Evolutionary conservation across 2,329 filamentous ascomycete species (phyloP).

Genomic region (Ambrosiella cleistominuta): DNA sequence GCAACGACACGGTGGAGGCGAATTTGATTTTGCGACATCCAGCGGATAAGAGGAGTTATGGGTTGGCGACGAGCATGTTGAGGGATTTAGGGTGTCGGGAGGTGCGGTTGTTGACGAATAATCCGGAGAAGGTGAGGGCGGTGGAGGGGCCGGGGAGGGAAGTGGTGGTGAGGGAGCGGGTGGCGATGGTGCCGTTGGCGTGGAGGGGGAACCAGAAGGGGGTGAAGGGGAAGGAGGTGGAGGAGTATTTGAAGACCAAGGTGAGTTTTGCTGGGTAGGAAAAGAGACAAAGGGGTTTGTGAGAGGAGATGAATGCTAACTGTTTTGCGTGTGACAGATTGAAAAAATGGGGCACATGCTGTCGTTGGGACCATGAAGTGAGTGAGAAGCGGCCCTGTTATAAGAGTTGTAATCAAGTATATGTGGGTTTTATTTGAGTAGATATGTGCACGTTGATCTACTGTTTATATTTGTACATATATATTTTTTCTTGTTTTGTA

Average conservation of each 20-base stretch:
- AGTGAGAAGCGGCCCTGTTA: not conserved
- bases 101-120: constrained; percentile 79
- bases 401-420: not conserved
- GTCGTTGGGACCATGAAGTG: constrained; percentile 26
- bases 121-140: constrained; percentile 88
- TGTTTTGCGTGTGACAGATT: constrained; percentile 35
- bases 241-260: constrained; percentile 90
- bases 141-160: constrained; percentile 85
- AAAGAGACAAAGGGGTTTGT: not conserved
- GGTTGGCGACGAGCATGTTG: constrained; percentile 89
- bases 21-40: constrained; percentile 83
- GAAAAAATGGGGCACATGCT: constrained; percentile 78
- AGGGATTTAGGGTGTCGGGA: constrained; percentile 65
- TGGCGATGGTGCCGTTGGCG: constrained; percentile 87
- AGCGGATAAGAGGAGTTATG: constrained; percentile 86
- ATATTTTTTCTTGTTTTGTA: constrained; percentile 2
- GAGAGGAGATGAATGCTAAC: not conserved
- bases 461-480: not conserved
- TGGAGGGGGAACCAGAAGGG: constrained; percentile 69
- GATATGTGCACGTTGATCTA: not conserved
- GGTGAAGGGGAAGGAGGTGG: constrained; percentile 73
- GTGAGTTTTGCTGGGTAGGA: constrained; percentile 25
- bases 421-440: not conserved
- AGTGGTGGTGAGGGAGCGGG: constrained; percentile 70
- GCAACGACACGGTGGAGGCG: constrained; percentile 93